These are phyloP conservation scores for Pseudopediastrum boryanum DNA, from an alignment of 139 green algal genomes.

Conservation along the genomic window DNA sequence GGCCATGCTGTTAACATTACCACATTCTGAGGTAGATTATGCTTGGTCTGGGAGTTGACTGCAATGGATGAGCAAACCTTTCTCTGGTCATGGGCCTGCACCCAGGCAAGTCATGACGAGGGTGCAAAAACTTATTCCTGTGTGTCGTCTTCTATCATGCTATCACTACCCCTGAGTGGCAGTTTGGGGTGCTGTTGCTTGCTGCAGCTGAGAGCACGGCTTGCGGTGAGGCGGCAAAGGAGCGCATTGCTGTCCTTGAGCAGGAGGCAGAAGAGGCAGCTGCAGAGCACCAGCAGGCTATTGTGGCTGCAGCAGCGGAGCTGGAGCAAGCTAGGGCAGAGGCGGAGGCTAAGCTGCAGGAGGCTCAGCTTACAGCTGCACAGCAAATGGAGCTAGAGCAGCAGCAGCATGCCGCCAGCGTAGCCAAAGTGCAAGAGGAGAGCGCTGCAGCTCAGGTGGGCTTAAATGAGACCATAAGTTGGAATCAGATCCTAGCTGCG, in stretches of 20 bases:
- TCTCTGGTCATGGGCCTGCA: no score
- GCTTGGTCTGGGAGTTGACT: no score
- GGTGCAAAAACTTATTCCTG: no score
- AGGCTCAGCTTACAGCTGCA: conserved; percentile 14
- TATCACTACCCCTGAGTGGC: not conserved
- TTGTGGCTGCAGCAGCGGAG: conserved; percentile 22
- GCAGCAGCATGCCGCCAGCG: not conserved
- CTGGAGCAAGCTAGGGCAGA: conserved; percentile 8
- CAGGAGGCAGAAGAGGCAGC: conserved; percentile 56
- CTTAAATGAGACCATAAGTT: not conserved
- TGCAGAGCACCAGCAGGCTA: conserved; percentile 47
- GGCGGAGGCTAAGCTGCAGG: not conserved
- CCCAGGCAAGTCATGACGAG: no score
- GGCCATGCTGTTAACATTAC: no score
- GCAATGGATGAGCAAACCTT: no score
- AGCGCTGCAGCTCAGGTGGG: conserved; percentile 17
- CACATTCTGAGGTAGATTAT: no score
- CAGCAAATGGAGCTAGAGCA: conserved; percentile 2
- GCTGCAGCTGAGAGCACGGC: conserved; percentile 70
- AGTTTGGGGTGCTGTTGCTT: not conserved
- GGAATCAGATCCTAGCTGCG: no score
- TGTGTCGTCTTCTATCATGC: not conserved
- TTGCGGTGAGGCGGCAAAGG: conserved; percentile 66
- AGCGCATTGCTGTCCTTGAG: conserved; percentile 72
- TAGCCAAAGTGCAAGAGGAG: conserved; percentile 22